These are phyloP conservation scores for Eragrostis nindensis DNA, from an alignment of 176 grass and related monocot genomes.

Conservation along the genomic window DNA sequence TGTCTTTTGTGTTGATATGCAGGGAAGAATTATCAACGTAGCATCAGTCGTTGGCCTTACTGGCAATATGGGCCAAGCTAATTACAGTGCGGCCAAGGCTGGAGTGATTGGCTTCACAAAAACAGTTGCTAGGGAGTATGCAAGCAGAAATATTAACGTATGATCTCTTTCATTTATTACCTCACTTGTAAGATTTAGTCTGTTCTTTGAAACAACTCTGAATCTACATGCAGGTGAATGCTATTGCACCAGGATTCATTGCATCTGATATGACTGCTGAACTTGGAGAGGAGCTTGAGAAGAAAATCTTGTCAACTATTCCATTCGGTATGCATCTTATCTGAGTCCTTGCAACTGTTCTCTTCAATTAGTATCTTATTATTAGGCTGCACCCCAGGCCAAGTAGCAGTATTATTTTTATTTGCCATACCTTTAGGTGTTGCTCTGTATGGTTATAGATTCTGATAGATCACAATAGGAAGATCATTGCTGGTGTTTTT, in stretches of 20 bases:
- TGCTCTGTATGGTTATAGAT: background rate
- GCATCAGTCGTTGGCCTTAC: conserved; percentile 93
- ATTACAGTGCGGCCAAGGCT: conserved; percentile 93
- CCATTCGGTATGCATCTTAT: conserved; percentile 67
- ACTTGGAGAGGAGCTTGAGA: conserved; percentile 86
- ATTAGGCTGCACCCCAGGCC: background rate
- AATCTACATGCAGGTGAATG: conserved; percentile 78
- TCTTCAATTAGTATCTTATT: background rate
- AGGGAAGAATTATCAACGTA: conserved; percentile 96
- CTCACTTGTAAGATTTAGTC: background rate
- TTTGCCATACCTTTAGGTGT: background rate
- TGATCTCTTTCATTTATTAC: conserved; percentile 12
- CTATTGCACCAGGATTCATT: conserved; percentile 92
- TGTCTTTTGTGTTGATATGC: conserved; percentile 35
- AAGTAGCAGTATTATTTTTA: background rate
- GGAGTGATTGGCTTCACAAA: conserved; percentile 98
- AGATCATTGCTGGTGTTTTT: background rate
- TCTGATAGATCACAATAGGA: background rate
- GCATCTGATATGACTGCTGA: conserved; percentile 92
- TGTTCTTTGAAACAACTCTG: conserved; percentile 39
- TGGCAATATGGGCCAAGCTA: conserved; percentile 94
- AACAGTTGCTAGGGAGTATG: conserved; percentile 95
- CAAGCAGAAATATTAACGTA: conserved; percentile 96
- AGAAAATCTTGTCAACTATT: conserved; percentile 86
- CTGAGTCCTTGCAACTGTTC: background rate